These are phyloP conservation scores for Nicotiana rustica DNA, from an alignment of 305 asterid genomes.

Conservation along the genomic window DNA sequence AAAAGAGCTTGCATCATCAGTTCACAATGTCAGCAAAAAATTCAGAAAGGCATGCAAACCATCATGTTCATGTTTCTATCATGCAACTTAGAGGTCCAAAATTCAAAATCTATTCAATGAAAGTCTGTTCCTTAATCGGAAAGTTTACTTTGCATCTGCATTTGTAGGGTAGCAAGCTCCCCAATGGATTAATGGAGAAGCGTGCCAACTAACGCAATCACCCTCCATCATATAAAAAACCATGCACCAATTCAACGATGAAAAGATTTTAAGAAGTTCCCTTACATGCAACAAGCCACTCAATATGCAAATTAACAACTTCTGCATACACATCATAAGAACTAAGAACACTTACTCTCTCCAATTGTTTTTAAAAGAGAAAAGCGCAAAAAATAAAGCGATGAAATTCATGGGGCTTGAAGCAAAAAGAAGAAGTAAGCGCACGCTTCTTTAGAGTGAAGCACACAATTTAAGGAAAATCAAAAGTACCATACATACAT, in stretches of 20 bases:
- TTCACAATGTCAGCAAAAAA: conserved; percentile 9
- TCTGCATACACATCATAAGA: neutral
- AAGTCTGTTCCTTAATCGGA: neutral
- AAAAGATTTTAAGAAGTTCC: neutral
- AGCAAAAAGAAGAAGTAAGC: no score
- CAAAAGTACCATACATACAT: no score
- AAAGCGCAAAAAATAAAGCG: no score
- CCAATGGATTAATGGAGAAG: neutral
- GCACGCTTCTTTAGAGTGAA: no score
- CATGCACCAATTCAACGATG: neutral
- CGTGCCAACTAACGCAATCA: neutral
- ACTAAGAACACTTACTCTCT: neutral
- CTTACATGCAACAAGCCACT: neutral
- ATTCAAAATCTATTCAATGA: neutral
- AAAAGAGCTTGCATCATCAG: neutral
- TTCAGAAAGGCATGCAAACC: neutral
- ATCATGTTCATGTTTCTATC: neutral
- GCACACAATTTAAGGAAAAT: no score
- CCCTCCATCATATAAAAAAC: neutral
- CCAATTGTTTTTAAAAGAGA: no score
- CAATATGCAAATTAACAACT: conserved; percentile 1
- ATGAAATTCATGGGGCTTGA: no score
- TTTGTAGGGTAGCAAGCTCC: neutral
- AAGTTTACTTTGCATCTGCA: neutral
- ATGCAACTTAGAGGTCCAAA: neutral